Base-by-base conservation (phyloP, 305 asterid species). In the Plantago coronopus region DNA sequence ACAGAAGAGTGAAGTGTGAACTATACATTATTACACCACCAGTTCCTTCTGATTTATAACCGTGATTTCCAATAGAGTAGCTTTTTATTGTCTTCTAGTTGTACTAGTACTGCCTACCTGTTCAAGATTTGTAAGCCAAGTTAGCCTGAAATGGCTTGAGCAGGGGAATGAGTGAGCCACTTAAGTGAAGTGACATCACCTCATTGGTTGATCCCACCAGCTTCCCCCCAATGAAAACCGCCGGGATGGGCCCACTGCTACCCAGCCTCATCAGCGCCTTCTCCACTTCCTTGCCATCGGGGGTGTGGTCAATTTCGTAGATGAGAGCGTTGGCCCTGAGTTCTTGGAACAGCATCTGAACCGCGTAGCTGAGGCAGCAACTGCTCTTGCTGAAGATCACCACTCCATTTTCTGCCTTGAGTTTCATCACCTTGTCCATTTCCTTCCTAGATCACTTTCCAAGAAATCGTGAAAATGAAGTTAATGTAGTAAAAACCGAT, bases 281-380 rank as follows among this genome's bases (percentile, higher is more conserved):
- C 68, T 72, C 77, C 9, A 71, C 48, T 18, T 76, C 77, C 46
- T 56, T 65, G 8, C 77, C 77, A 21, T 76, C 69, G 4, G 74
- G 74, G 23, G 68, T 71, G 20, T 62, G 59, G 54, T 76, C 80
- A 38, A 76, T 23, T 21, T 68, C 65, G 64, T 62, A 51, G 18
- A 72, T 72, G 46, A 34, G 34, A 17, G 80, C 74, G 12, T 11
- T 46, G 31, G 68, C 74, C 17, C 72, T 49, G 37, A 72, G 75
- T 14, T 76, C 72, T 29, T 65, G 50, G 25, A 76, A 72, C 19
- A 76, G 57, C 22, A 64, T 58, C 46, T 38, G 75, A 22, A 76
- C 80, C n/a, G 76, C 69, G 54, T 75, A 75, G 68, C 76, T 66
- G 63, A 74, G 60, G 50, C 79, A 74, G 44, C 79, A 74, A 14